A percentile compares a stretch with the other conserved stretches of the same genome.
phyloP scores from a whole-genome alignment of 371 early-diverging fungal genomes.

The Umbelopsis sp. region DNA sequence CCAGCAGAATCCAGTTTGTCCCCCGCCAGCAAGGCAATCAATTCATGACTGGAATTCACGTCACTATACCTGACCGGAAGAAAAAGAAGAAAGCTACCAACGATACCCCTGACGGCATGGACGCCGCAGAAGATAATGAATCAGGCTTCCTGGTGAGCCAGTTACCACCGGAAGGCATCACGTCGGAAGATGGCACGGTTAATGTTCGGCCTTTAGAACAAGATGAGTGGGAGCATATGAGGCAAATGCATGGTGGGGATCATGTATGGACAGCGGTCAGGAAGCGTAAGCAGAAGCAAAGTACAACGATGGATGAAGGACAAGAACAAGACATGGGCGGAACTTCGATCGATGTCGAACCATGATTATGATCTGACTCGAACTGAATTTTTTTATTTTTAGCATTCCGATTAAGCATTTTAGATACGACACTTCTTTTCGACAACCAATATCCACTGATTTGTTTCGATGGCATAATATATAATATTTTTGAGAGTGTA shows the following conservation, averaged over 20 bases:
- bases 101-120: background rate
- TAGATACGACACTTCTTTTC: too few species aligned
- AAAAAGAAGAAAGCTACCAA: conserved; percentile 1
- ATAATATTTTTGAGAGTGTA: too few species aligned
- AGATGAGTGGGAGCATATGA: conserved; percentile 11
- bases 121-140: conserved; percentile 7
- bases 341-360: conserved; percentile 1
- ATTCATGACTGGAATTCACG: background rate
- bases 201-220: conserved; percentile 6
- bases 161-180: conserved; percentile 2
- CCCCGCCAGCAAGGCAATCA: background rate
- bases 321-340: background rate
- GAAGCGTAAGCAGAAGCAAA: background rate
- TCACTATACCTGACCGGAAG: background rate
- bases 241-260: conserved; percentile 9
- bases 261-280: conserved; percentile 10
- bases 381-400: background rate
- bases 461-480: too few species aligned
- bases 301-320: background rate
- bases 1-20: background rate
- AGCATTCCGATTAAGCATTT: background rate
- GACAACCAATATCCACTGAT: background rate
- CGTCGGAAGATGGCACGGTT: conserved; percentile 9
- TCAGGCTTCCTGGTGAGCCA: background rate
- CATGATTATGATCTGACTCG: background rate